A percentile compares a stretch with the other conserved stretches of the same genome.
phyloP scores from a whole-genome alignment of 2,329 filamentous ascomycete genomes.

The Metarhizium robertsii region DNA sequence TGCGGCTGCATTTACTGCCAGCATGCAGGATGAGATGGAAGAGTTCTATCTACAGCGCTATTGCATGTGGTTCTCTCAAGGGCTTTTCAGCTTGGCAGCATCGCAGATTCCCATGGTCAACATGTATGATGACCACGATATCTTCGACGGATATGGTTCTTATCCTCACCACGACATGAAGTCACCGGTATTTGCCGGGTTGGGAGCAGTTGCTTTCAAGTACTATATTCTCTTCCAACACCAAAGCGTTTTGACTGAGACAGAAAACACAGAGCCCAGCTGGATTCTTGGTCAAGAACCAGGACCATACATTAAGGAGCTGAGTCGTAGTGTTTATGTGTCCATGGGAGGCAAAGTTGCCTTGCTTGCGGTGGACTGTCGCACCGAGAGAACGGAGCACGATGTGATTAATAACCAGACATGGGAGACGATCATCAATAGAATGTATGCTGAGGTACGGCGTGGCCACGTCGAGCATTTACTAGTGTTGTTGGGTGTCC shows the following conservation, averaged over 20 bases:
- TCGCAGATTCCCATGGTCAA: conserved; percentile 98
- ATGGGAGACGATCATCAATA: conserved; percentile 79
- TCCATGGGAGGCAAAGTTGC: conserved; percentile 69
- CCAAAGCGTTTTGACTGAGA: conserved; percentile 76
- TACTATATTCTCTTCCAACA: conserved; percentile 99
- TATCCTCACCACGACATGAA: conserved; percentile 90
- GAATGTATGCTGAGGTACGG: conserved; percentile 71
- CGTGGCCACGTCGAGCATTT: conserved; percentile 84
- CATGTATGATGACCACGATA: conserved; percentile 93
- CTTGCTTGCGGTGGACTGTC: conserved; percentile 80
- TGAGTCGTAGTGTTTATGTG: conserved; percentile 79
- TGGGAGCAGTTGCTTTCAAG: conserved; percentile 91
- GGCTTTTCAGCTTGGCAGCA: conserved; percentile 84
- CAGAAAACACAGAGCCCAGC: conserved; percentile 74
- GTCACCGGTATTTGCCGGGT: conserved; percentile 77
- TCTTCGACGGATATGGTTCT: conserved; percentile 85
- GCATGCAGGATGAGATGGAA: conserved; percentile 85
- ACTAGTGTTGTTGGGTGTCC: conserved; percentile 77
- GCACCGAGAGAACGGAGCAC: conserved; percentile 79
- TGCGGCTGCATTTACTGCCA: conserved; percentile 63
- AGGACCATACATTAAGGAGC: conserved; percentile 84
- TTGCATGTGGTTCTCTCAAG: conserved; percentile 91
- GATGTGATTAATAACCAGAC: conserved; percentile 73
- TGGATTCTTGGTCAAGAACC: conserved; percentile 75
- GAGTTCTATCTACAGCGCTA: conserved; percentile 83